Evolutionary conservation across 1,284 basidiomycete genomes (phyloP).

Genomic region (Fomitiporia mediterranea): DNA sequence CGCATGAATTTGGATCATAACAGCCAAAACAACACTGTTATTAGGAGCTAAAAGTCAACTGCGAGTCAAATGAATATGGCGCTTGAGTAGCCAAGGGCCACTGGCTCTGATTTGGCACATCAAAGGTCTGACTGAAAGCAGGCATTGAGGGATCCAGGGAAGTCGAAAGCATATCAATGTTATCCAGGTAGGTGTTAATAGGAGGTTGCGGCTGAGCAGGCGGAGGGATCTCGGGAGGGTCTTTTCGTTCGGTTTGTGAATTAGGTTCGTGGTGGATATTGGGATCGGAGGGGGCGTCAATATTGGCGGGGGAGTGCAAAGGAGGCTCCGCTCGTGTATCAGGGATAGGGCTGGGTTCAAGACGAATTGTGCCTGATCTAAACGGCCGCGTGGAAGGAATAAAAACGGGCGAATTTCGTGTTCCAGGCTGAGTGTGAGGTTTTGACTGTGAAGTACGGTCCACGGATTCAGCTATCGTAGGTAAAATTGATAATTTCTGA

Average conservation of each 20-base stretch:
- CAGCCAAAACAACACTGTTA: neutral
- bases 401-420: neutral
- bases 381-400: neutral
- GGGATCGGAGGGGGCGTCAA: neutral
- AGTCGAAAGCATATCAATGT: conserved; percentile 7
- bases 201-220: neutral
- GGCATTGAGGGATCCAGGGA: conserved; percentile 12
- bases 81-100: conserved; percentile 16
- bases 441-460: neutral
- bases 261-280: no score
- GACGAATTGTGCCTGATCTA: conserved; percentile 1
- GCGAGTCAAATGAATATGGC: conserved; percentile 14
- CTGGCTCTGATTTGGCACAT: conserved; percentile 1
- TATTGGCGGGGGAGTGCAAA: neutral
- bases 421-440: neutral
- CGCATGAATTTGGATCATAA: no score
- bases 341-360: neutral
- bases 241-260: neutral
- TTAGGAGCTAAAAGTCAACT: conserved; percentile 8
- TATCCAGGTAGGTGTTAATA: neutral
- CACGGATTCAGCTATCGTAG: neutral
- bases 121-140: conserved; percentile 8
- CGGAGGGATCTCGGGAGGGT: neutral
- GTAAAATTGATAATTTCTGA: neutral
- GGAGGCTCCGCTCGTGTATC: no score